Conservation (phyloP, 805 yeast species). For the Candida koratica region DNA sequence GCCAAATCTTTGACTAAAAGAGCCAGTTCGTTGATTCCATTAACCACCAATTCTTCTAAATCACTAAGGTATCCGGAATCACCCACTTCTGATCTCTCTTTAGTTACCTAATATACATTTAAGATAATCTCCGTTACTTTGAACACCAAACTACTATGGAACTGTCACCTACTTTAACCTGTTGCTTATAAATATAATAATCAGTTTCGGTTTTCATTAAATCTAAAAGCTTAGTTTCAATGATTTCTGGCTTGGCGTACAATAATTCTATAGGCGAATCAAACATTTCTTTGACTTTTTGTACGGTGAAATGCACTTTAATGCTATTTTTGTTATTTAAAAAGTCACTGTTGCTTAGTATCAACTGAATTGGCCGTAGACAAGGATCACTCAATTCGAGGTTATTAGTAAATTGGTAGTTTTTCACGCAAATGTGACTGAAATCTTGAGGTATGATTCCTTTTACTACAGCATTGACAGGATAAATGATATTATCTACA, state of each 20-base stretch:
- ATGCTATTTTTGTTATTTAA: constrained; percentile 4
- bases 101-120: too few species aligned
- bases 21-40: constrained; percentile 9
- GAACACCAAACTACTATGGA: constrained; percentile 24
- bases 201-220: background rate
- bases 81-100: background rate
- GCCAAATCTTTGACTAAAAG: constrained; percentile 8
- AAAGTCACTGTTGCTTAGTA: constrained; percentile 14
- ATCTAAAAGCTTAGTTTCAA: constrained; percentile 1
- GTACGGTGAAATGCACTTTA: background rate
- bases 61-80: background rate
- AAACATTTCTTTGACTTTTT: background rate
- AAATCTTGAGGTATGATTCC: constrained; percentile 26
- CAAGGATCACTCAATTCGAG: constrained; percentile 18
- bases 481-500: constrained; percentile 16
- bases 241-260: constrained; percentile 8
- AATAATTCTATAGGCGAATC: constrained; percentile 7
- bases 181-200: constrained; percentile 11
- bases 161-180: background rate
- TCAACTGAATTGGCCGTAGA: constrained; percentile 22
- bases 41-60: background rate
- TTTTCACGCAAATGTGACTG: constrained; percentile 26
- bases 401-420: constrained; percentile 15
- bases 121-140: constrained; percentile 52
- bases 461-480: constrained; percentile 19